Conservation (phyloP, 2,329 filamentous ascomycete species). For the Phaeosphaeria sp. region DNA sequence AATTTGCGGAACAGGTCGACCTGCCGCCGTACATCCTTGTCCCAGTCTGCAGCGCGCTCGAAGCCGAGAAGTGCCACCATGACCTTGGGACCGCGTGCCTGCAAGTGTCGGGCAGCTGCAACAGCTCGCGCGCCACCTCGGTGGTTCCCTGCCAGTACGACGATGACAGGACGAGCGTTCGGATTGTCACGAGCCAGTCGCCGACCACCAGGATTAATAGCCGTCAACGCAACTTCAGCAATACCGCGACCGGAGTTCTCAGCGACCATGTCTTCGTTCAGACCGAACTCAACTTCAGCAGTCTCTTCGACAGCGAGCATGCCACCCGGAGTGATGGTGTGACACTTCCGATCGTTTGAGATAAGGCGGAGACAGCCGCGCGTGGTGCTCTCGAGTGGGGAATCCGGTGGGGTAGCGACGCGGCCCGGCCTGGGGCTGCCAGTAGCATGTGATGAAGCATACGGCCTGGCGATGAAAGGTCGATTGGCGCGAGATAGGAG, state of each 20-base stretch:
- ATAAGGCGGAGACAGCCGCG: constrained; percentile 57
- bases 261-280: constrained; percentile 88
- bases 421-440: constrained; percentile 43
- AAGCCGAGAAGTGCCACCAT: constrained; percentile 85
- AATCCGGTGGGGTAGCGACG: constrained; percentile 46
- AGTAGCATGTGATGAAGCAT: constrained; percentile 48
- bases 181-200: constrained; percentile 57
- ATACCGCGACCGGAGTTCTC: constrained; percentile 91
- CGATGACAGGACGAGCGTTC: constrained; percentile 63
- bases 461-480: constrained; percentile 40
- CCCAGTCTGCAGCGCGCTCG: constrained; percentile 79
- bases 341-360: constrained; percentile 62
- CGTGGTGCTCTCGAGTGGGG: constrained; percentile 39
- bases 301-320: constrained; percentile 94
- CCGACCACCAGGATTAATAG: constrained; percentile 67
- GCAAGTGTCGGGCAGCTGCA: constrained; percentile 83
- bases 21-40: constrained; percentile 82
- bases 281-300: constrained; percentile 82
- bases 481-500: constrained; percentile 40
- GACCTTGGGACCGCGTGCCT: constrained; percentile 81
- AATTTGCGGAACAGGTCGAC: constrained; percentile 84
- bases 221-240: constrained; percentile 78
- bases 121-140: constrained; percentile 85
- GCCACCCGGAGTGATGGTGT: constrained; percentile 72
- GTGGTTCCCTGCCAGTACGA: constrained; percentile 95